Evolutionary conservation across 495 filamentous ascomycete species (phyloP).

Genomic region (Amorphotheca resinae): DNA sequence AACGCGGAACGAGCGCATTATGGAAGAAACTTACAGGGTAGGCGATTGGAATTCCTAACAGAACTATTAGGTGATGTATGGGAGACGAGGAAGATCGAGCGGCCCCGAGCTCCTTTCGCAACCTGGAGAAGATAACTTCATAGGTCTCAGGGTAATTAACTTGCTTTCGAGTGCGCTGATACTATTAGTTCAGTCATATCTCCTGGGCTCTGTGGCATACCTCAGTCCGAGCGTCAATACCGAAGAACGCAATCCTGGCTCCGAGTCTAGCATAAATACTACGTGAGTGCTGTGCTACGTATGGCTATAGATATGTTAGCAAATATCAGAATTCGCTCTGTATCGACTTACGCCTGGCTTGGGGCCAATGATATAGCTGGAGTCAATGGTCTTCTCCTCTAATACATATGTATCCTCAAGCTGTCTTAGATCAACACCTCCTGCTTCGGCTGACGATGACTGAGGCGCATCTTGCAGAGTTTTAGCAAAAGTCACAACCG

Average conservation of each 20-base stretch:
- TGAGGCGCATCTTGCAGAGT: slow-evolving; percentile 34
- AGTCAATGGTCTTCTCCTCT: slow-evolving; percentile 42
- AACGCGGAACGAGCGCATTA: background rate
- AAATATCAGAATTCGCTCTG: slow-evolving; percentile 5
- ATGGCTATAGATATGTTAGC: slow-evolving; percentile 30
- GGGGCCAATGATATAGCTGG: slow-evolving; percentile 68
- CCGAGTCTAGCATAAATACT: slow-evolving; percentile 79
- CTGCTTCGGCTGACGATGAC: slow-evolving; percentile 33
- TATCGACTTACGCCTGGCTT: slow-evolving; percentile 41
- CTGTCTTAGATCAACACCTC: slow-evolving; percentile 52
- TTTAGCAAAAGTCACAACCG: slow-evolving; percentile 6
- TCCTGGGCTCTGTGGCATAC: slow-evolving; percentile 10
- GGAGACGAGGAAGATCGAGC: slow-evolving; percentile 37
- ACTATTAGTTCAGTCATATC: slow-evolving; percentile 4
- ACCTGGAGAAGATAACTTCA: slow-evolving; percentile 60
- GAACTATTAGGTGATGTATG: slow-evolving; percentile 72
- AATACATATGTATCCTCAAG: slow-evolving; percentile 56
- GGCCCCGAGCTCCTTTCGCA: slow-evolving; percentile 47
- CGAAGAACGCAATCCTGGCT: slow-evolving; percentile 69
- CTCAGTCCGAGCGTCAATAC: slow-evolving; percentile 82
- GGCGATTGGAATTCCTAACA: slow-evolving; percentile 87
- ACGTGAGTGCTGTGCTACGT: slow-evolving; percentile 68
- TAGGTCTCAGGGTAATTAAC: slow-evolving; percentile 90
- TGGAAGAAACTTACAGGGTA: slow-evolving; percentile 48
- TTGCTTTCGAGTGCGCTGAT: slow-evolving; percentile 67